Evolutionary conservation across 768 basidiomycete species (phyloP), one percentile per base, ranked within the genome.

Genomic region (Gautieria morchelliformis): DNA sequence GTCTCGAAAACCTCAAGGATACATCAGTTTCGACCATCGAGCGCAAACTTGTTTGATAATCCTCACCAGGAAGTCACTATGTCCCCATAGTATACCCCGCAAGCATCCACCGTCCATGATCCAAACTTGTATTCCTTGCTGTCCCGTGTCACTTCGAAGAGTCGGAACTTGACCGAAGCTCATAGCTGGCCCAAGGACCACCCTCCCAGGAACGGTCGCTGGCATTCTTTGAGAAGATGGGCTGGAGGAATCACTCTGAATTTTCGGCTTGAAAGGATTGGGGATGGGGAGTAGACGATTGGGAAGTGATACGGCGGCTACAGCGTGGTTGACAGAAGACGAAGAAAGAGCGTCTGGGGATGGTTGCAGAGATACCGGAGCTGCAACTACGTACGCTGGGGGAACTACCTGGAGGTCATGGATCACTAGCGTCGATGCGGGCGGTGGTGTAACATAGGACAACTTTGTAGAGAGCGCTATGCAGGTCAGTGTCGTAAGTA

Each of bases 241-340:
- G 84, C 0, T 73, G 63, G n/a, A 80, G 79, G n/a, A 66, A 73
- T 27, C 20, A 47, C 15, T 41, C 24, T n/a, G n/a, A n/a, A n/a
- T n/a, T n/a, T 61, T 50, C 45, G 46, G 37, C 65, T 82, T 89
- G 72, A 89, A 83, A 3, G 82, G 77, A 59, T 82, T 85, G 7
- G 84, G 74, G n/a, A 86, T 69, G 17, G 62, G 48, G 0, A 56
- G 32, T 35, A 54, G 49, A 30, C 46, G 50, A 5, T 53, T 33
- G 3, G 54, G 52, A 17, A 57, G 48, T n/a, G 27, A 35, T 3
- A 37, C 39, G 5, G 50, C 5, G 19, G 37, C 19, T 19, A 41
- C 22, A 17, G 45, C 11, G 4, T 12, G 24, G 5, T 47, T 11
- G 17, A 51, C 12, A 5, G 55, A 41, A 15, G n/a, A 15, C 14